Evolutionary conservation across 2,329 filamentous ascomycete species (phyloP).

Genomic region (Alternaria panax): DNA sequence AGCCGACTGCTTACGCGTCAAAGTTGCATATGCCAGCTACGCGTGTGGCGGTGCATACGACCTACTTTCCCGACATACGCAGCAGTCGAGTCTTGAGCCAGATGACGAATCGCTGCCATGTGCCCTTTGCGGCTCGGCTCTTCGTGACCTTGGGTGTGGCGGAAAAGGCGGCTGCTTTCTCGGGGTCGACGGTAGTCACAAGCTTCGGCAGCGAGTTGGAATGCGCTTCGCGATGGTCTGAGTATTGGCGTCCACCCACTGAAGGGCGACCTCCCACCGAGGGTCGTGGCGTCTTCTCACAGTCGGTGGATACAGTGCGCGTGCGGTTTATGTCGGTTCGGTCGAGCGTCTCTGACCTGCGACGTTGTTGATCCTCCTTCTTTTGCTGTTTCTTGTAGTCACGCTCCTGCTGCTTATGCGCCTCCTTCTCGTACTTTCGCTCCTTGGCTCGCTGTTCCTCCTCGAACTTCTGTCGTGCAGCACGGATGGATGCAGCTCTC

Average conservation of each 20-base stretch:
- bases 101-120: conserved; percentile 64
- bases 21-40: not conserved
- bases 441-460: conserved; percentile 66
- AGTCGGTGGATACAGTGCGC: conserved; percentile 42
- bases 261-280: conserved; percentile 45
- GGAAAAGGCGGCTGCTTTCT: conserved; percentile 36
- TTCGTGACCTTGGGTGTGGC: conserved; percentile 42
- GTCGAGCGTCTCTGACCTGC: conserved; percentile 51
- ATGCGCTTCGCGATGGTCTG: conserved; percentile 47
- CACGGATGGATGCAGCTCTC: conserved; percentile 64
- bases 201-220: conserved; percentile 46
- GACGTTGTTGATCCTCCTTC: conserved; percentile 51
- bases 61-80: conserved; percentile 50
- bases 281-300: conserved; percentile 41
- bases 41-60: conserved; percentile 3
- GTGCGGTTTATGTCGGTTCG: conserved; percentile 36
- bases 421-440: conserved; percentile 62
- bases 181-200: conserved; percentile 37
- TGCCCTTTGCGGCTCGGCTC: conserved; percentile 49
- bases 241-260: conserved; percentile 49
- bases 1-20: not conserved
- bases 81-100: conserved; percentile 65
- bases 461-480: conserved; percentile 64
- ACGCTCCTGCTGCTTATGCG: conserved; percentile 55
- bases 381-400: conserved; percentile 55